phyloP scores from a whole-genome alignment of 73 alveolate genomes.

The Stentor coeruleus region DNA sequence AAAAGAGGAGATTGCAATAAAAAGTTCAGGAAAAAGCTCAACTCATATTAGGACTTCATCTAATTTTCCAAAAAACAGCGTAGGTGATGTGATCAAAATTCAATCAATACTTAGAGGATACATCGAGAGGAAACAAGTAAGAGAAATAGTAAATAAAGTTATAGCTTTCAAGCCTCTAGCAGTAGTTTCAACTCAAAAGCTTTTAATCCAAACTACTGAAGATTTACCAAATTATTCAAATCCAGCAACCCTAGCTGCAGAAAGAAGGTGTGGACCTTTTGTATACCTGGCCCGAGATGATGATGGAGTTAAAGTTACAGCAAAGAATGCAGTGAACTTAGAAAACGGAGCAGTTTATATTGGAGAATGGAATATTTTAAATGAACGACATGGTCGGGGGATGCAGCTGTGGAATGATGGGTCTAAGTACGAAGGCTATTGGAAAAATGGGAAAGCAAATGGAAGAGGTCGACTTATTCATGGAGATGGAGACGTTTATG shows the following conservation, averaged over 20 bases:
- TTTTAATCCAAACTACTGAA: no score
- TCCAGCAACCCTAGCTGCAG: slow-evolving; percentile 14
- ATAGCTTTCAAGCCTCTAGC: no score
- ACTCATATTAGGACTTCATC: background rate
- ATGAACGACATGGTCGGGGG: slow-evolving; percentile 48
- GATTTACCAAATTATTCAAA: slow-evolving; percentile 5
- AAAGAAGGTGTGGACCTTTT: slow-evolving; percentile 7
- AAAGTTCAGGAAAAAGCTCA: background rate
- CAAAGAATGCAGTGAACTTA: slow-evolving; percentile 5
- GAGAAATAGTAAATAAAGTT: background rate
- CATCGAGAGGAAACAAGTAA: background rate
- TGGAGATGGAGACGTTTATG: slow-evolving; percentile 57
- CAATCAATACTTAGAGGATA: slow-evolving; percentile 7
- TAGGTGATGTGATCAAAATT: background rate
- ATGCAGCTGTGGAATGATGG: slow-evolving; percentile 59
- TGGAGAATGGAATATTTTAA: slow-evolving; percentile 47
- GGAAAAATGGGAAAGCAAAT: slow-evolving; percentile 58
- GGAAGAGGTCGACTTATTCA: slow-evolving; percentile 57
- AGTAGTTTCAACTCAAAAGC: background rate
- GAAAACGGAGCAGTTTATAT: slow-evolving; percentile 55
- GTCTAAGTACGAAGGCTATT: slow-evolving; percentile 52
- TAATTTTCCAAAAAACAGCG: background rate
- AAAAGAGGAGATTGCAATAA: background rate
- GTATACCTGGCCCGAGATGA: background rate
- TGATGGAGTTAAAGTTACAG: slow-evolving; percentile 17